These are phyloP conservation scores for Solanum pinnatisectum DNA, from an alignment of 257 asterid genomes.

Conservation along the genomic window DNA sequence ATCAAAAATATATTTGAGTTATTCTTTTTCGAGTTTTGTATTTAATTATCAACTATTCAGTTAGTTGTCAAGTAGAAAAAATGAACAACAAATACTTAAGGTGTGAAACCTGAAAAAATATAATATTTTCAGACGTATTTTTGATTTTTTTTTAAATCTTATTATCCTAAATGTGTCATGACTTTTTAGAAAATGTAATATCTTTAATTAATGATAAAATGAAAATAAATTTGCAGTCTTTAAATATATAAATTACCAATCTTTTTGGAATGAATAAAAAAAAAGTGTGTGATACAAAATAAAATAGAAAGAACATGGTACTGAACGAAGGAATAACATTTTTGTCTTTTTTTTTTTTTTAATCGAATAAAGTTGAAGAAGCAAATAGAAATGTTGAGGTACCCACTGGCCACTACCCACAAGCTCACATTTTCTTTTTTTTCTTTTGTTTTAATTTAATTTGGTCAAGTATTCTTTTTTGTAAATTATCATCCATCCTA, in stretches of 20 bases:
- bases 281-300: background rate
- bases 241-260: background rate
- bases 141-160: background rate
- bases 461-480: background rate
- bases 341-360: background rate
- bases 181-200: background rate
- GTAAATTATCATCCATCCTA: background rate
- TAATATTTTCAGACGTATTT: too few species aligned
- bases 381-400: background rate
- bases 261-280: background rate
- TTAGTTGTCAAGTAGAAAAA: too few species aligned
- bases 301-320: background rate
- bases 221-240: background rate
- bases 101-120: accelerated
- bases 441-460: background rate
- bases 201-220: background rate
- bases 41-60: too few species aligned
- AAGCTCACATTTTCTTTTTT: too few species aligned
- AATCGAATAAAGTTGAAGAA: background rate
- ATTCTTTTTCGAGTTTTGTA: too few species aligned
- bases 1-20: too few species aligned
- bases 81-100: too few species aligned
- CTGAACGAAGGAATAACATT: background rate
- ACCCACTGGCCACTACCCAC: too few species aligned
- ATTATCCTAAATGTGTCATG: background rate